Percentiles rank a stretch among this genome's conserved stretches.
Evolutionary conservation across 2,329 filamentous ascomycete species (phyloP).

Genomic region (Ceratocystis diversiconidia): DNA sequence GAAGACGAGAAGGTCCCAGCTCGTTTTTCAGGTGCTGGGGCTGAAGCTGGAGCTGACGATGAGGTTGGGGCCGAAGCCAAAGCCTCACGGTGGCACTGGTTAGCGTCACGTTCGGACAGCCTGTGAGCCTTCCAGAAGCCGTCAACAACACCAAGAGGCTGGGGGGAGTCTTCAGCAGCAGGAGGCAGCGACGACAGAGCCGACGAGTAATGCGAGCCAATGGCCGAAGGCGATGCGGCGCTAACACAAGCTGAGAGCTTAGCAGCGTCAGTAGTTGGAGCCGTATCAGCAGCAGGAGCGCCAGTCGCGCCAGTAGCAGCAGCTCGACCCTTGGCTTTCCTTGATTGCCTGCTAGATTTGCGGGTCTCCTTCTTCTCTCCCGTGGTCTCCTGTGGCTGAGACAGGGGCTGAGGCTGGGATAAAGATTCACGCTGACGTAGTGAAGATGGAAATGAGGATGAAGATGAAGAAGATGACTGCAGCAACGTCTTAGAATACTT

Average conservation of each 20-base stretch:
- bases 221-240: not conserved
- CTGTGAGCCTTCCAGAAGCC: conserved; percentile 1
- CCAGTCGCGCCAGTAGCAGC: not conserved
- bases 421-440: not conserved
- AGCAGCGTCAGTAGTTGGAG: not conserved
- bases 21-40: not conserved
- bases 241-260: not conserved
- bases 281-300: not conserved
- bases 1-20: not conserved
- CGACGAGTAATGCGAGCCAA: not conserved
- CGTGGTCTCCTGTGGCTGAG: not conserved
- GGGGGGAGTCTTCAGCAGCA: conserved; percentile 1
- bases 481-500: conserved; percentile 13
- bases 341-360: not conserved
- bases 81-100: conserved; percentile 5
- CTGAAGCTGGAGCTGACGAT: not conserved
- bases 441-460: not conserved
- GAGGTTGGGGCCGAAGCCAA: not conserved
- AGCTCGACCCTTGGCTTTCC: not conserved
- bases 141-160: conserved; percentile 10
- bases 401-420: not conserved
- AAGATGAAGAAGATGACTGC: too few species aligned
- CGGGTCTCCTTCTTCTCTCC: not conserved
- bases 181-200: not conserved
- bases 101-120: not conserved